A percentile compares a stretch with the other conserved stretches of the same genome.
Evolutionary conservation across 768 basidiomycete genomes (phyloP).

Genomic region (Russula griseocarnosa): DNA sequence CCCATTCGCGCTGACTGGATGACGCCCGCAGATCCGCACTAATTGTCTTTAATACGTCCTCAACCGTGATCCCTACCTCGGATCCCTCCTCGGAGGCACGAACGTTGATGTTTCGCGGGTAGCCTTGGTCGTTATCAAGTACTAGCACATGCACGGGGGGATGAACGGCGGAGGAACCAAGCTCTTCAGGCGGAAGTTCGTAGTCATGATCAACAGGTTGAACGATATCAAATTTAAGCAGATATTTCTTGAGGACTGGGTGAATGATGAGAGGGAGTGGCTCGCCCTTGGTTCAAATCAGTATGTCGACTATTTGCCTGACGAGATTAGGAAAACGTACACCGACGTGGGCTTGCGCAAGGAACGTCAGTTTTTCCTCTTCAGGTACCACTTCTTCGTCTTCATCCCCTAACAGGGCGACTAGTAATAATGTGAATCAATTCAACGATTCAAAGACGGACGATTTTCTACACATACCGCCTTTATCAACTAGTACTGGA

Average conservation of each 20-base stretch:
- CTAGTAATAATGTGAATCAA: not conserved
- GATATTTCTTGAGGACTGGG: slow-evolving; percentile 21
- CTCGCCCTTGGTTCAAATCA: slow-evolving; percentile 13
- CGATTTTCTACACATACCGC: slow-evolving; percentile 11
- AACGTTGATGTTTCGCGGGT: slow-evolving; percentile 21
- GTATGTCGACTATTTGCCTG: not conserved
- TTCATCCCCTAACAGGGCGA: slow-evolving; percentile 19
- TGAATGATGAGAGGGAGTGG: slow-evolving; percentile 20
- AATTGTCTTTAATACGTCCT: slow-evolving; percentile 14
- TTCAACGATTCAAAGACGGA: not conserved
- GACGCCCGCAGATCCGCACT: slow-evolving; percentile 12
- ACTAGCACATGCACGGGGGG: slow-evolving; percentile 13
- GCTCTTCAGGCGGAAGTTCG: slow-evolving; percentile 16
- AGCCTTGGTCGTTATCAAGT: slow-evolving; percentile 21
- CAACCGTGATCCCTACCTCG: slow-evolving; percentile 17
- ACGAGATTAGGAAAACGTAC: not conserved
- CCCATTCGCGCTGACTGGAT: slow-evolving; percentile 21
- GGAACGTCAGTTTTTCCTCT: slow-evolving; percentile 14
- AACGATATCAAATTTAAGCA: slow-evolving; percentile 18
- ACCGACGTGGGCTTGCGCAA: slow-evolving; percentile 8
- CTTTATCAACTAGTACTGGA: slow-evolving; percentile 15
- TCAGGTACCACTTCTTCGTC: slow-evolving; percentile 15
- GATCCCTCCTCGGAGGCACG: slow-evolving; percentile 13
- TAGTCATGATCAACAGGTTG: slow-evolving; percentile 17
- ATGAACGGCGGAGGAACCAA: slow-evolving; percentile 9